Conservation (phyloP, 805 yeast genomes). For the Schwanniomyces yamadae region DNA sequence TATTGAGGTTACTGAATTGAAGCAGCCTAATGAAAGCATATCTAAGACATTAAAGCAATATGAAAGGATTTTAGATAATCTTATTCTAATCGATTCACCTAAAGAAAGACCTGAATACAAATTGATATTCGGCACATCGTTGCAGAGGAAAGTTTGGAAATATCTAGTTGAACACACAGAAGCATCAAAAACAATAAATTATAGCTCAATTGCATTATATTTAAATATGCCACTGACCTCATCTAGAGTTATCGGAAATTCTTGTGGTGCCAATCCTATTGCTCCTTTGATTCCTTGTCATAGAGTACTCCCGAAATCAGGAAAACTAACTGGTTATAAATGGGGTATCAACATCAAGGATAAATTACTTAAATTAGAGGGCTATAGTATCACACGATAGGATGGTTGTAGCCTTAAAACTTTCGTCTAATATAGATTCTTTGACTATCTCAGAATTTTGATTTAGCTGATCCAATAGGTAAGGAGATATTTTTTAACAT, state of each 20-base stretch:
- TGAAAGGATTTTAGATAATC: slow-evolving; percentile 11
- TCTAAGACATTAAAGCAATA: slow-evolving; percentile 10
- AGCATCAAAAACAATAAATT: slow-evolving; percentile 29
- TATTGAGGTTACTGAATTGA: not conserved
- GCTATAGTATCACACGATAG: too few relatives aligned
- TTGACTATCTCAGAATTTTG: too few relatives aligned
- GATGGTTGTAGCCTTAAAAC: too few relatives aligned
- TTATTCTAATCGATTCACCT: slow-evolving; percentile 4
- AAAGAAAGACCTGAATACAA: slow-evolving; percentile 2
- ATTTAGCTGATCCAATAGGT: too few relatives aligned
- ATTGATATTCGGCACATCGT: slow-evolving; percentile 37
- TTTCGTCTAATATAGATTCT: too few relatives aligned
- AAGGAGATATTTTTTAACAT: too few relatives aligned
- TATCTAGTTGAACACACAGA: slow-evolving; percentile 22
- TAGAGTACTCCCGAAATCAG: slow-evolving; percentile 31
- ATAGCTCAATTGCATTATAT: slow-evolving; percentile 28
- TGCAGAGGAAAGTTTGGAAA: slow-evolving; percentile 40
- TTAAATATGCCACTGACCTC: slow-evolving; percentile 28
- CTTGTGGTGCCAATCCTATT: slow-evolving; percentile 39
- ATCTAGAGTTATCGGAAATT: slow-evolving; percentile 40
- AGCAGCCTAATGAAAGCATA: not conserved
- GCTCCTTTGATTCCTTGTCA: slow-evolving; percentile 46
- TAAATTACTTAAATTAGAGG: slow-evolving; percentile 20
- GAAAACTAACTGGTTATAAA: slow-evolving; percentile 36
- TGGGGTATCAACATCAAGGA: slow-evolving; percentile 37